These are phyloP conservation scores for Phytophthora sp. DNA, from an alignment of 352 stramenopile species.

Conservation along the genomic window DNA sequence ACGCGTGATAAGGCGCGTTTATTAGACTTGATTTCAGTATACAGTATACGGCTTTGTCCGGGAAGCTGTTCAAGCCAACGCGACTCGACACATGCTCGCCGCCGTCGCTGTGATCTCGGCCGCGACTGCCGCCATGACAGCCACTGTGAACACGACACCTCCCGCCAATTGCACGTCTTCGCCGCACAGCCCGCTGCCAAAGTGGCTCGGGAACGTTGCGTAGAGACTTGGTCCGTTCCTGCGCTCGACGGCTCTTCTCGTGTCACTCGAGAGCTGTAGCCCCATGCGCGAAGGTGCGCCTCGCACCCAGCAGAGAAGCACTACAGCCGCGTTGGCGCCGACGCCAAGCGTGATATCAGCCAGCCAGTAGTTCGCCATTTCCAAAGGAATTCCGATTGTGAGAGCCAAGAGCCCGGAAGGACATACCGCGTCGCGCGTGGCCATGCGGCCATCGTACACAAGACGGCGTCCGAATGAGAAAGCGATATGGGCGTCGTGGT, in stretches of 20 bases:
- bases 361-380: constrained; percentile 27
- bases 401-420: not conserved
- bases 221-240: constrained; percentile 18
- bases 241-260: constrained; percentile 16
- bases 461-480: constrained; percentile 15
- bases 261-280: constrained; percentile 27
- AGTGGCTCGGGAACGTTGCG: constrained; percentile 29
- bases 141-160: constrained; percentile 27
- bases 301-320: constrained; percentile 31
- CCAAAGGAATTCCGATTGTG: constrained; percentile 27
- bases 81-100: constrained; percentile 24
- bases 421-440: constrained; percentile 34
- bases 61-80: constrained; percentile 8
- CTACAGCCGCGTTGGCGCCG: constrained; percentile 13
- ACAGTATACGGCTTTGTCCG: constrained; percentile 25
- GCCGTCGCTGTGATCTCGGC: constrained; percentile 25
- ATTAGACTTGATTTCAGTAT: constrained; percentile 26
- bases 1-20: constrained; percentile 17
- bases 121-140: constrained; percentile 24
- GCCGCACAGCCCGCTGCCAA: constrained; percentile 28
- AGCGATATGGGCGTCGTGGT: not conserved
- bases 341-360: constrained; percentile 18
- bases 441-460: constrained; percentile 26
- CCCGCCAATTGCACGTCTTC: constrained; percentile 31
- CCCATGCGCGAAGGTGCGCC: constrained; percentile 17